Conservation (phyloP, 139 green algal species). For the Tetraselmis striata region DNA sequence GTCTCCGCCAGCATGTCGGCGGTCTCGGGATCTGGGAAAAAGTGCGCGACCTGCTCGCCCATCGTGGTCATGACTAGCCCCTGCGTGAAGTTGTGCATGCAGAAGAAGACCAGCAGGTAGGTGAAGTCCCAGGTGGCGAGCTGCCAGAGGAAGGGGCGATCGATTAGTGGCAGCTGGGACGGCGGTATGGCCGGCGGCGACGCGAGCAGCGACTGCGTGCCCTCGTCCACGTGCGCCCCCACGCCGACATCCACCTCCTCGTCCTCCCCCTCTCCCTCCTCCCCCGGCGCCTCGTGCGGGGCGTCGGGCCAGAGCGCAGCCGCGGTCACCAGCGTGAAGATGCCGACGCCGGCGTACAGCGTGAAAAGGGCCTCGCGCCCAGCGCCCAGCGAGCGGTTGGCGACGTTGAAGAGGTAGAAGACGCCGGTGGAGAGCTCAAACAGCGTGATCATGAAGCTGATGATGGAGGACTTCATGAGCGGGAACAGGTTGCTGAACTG, state of each 20-base stretch:
- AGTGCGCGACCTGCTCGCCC: neutral
- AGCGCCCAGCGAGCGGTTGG: neutral
- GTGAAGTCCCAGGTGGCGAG: neutral
- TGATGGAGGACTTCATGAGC: neutral
- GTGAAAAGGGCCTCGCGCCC: neutral
- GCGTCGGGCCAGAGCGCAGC: neutral
- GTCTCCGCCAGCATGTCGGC: neutral
- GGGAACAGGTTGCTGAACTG: slow-evolving; percentile 5
- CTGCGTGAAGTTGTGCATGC: neutral
- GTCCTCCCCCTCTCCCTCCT: neutral
- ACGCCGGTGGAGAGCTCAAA: slow-evolving; percentile 6
- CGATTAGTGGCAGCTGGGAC: neutral
- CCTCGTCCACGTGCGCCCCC: neutral
- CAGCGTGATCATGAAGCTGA: neutral
- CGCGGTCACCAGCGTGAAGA: neutral
- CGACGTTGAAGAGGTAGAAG: slow-evolving; percentile 8
- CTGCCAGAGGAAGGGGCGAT: neutral
- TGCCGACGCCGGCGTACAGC: neutral
- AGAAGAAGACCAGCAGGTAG: neutral
- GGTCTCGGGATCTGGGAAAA: neutral
- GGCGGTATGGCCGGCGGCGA: neutral
- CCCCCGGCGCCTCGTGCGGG: neutral
- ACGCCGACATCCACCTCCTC: neutral
- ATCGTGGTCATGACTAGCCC: neutral
- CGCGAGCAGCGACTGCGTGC: neutral